These are phyloP conservation scores for Psilocybe tampanensis DNA, from an alignment of 768 basidiomycete genomes.

Conservation along the genomic window DNA sequence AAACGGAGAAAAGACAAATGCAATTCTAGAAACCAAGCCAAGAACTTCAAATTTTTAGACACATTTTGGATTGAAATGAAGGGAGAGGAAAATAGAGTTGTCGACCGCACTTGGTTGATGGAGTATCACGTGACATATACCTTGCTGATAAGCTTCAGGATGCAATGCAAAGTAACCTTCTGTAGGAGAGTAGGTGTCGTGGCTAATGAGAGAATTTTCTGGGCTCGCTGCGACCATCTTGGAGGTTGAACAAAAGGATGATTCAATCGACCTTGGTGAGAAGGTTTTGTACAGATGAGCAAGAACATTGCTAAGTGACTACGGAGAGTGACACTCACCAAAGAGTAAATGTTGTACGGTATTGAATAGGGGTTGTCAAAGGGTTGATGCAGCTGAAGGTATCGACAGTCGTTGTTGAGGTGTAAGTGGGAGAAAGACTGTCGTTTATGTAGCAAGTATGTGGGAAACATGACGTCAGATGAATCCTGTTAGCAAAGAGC, in stretches of 20 bases:
- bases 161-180: not conserved
- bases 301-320: no score
- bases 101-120: no score
- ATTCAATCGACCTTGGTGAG: not conserved
- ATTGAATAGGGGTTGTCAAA: no score
- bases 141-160: not conserved
- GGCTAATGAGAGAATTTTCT: not conserved
- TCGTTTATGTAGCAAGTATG: not conserved
- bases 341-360: no score
- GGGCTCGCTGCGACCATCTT: not conserved
- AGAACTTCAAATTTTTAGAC: no score
- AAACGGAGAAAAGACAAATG: not conserved
- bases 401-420: not conserved
- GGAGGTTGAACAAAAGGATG: not conserved
- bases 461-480: conserved; percentile 1
- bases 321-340: no score
- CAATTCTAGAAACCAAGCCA: no score
- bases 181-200: not conserved
- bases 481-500: no score
- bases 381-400: no score
- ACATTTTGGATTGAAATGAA: no score
- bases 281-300: no score
- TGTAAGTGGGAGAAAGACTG: not conserved
- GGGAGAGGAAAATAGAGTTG: no score
- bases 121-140: not conserved